Percentiles rank a stretch among this genome's conserved stretches.
Conservation (phyloP, 257 asterid genomes). For the Dorcoceras hygrometricum region DNA sequence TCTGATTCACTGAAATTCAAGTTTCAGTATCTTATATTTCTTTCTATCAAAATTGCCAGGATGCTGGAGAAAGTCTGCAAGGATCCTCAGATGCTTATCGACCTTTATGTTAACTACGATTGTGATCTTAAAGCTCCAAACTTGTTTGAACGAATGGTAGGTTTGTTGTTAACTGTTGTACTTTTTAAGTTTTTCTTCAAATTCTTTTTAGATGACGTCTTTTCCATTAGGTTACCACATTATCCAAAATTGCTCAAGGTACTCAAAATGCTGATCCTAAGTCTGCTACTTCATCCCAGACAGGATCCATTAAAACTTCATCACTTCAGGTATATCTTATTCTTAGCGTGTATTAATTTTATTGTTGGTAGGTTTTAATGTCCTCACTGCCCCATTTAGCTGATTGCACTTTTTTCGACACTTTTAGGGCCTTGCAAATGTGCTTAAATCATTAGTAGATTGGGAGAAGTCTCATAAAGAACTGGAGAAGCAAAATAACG, state of each 20-base stretch:
- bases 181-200: conserved; percentile 24
- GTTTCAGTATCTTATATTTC: conserved; percentile 9
- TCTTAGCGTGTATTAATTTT: conserved; percentile 19
- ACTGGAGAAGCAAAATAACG: conserved; percentile 49
- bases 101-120: conserved; percentile 93
- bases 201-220: conserved; percentile 30
- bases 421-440: conserved; percentile 78
- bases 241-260: conserved; percentile 94
- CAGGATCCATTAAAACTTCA: conserved; percentile 73
- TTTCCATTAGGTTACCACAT: conserved; percentile 57
- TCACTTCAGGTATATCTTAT: conserved; percentile 76
- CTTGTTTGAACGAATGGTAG: conserved; percentile 87
- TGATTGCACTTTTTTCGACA: conserved; percentile 28
- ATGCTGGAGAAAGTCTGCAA: conserved; percentile 95
- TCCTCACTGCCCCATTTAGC: conserved; percentile 16
- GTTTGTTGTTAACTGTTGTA: conserved; percentile 24
- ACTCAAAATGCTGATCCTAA: conserved; percentile 75
- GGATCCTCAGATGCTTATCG: conserved; percentile 97
- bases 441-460: conserved; percentile 75
- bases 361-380: conserved; percentile 2
- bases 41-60: conserved; percentile 46
- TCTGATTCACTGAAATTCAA: conserved; percentile 10
- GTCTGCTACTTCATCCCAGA: conserved; percentile 74
- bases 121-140: conserved; percentile 98
- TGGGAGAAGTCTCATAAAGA: conserved; percentile 85